Conservation (phyloP, 306 rosid species). For the Cucurbita pepo region DNA sequence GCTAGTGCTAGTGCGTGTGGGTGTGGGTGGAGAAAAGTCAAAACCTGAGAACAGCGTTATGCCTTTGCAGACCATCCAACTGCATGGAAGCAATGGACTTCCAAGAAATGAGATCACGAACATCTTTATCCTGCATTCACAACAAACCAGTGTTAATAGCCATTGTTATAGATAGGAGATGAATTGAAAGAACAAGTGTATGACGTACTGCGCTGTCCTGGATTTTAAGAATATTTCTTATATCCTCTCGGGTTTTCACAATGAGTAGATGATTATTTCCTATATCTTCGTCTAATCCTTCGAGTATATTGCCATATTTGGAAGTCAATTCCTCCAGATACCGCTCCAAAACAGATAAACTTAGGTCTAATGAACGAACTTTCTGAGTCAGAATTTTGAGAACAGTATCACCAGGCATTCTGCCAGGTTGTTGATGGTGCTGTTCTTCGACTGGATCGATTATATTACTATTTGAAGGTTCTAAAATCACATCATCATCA, state of each 20-base stretch:
- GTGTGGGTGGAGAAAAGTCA: background rate
- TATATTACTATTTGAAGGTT: constrained; percentile 21
- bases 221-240: constrained; percentile 32
- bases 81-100: constrained; percentile 53
- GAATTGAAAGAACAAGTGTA: constrained; percentile 8
- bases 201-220: constrained; percentile 53
- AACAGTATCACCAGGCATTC: constrained; percentile 97
- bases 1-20: background rate
- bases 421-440: constrained; percentile 61
- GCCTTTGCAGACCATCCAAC: constrained; percentile 40
- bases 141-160: background rate
- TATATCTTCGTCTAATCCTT: constrained; percentile 51
- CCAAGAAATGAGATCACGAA: constrained; percentile 52
- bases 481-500: constrained; percentile 28
- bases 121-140: constrained; percentile 43
- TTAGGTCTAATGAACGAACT: constrained; percentile 68
- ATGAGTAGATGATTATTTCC: constrained; percentile 36
- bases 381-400: constrained; percentile 92
- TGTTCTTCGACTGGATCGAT: constrained; percentile 62
- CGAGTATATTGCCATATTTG: constrained; percentile 55
- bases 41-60: constrained; percentile 71
- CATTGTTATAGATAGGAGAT: background rate
- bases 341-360: constrained; percentile 72
- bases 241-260: constrained; percentile 49
- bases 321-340: constrained; percentile 67